Evolutionary conservation across 345 rosid genomes (phyloP), one percentile per base, ranked within the genome.

Genomic region (Eucalyptus erythrocorys): DNA sequence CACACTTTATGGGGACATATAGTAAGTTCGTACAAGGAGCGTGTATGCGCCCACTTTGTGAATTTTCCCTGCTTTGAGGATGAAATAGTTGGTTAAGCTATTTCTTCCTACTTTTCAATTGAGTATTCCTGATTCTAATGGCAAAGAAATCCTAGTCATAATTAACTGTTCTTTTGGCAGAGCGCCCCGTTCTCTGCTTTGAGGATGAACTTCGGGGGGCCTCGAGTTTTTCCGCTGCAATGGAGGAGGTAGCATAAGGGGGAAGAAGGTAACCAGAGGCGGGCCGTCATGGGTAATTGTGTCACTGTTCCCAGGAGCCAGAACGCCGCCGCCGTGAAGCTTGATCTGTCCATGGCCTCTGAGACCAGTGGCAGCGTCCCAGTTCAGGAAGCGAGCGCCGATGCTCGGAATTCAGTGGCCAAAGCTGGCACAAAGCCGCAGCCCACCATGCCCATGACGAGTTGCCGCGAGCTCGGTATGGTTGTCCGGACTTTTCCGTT

Each of bases 181-280:
- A 94, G 92, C 95, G 51, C 99, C 99, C n/a, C 90, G 91, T 85
- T 95, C 98, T 61, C 92, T 97, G 86, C 90, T 96, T n/a, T n/a
- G n/a, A n/a, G n/a, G n/a, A n/a, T 59, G 66, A 59, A 59, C 66
- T 26, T 59, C 66, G 6, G 66, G 66, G 66, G 66, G n/a, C 66
- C 66, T 26, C 14, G 66, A 11, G 66, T n/a, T 59, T 59, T 59
- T 5, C 66, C 26, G 66, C 66, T 27, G 66, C 66, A 59, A 59
- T 59, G 66, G 66, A 59, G 66, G n/a, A 9, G 61, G 27, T n/a
- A n/a, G n/a, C 11, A 27, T 26, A 2, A 27, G 30, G n/a, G 66
- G 66, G 66, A 27, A 24, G 66, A 5, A 10, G 66, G 5, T 26
- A 27, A 59, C 5, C 66, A 59, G 66, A 59, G 66, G 6, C 2